A percentile compares a stretch with the other conserved stretches of the same genome.
Conservation (phyloP, 495 filamentous ascomycete species). For the Aspergillus indologenus region DNA sequence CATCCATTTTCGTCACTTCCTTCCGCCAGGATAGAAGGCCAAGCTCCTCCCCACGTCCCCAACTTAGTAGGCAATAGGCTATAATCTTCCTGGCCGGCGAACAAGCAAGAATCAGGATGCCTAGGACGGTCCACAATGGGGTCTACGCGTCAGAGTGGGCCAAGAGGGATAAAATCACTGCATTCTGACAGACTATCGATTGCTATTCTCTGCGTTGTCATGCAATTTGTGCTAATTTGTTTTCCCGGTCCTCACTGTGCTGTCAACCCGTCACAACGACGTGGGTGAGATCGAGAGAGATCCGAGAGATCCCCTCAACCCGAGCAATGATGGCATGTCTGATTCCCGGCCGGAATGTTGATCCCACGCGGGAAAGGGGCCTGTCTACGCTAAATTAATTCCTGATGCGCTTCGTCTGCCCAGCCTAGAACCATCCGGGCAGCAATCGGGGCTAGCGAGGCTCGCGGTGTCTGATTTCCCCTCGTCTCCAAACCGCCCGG, state of each 20-base stretch:
- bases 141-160: slow-evolving; percentile 7
- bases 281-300: background rate
- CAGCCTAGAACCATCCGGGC: background rate
- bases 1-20: too few relatives aligned
- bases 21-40: background rate
- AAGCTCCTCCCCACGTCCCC: background rate
- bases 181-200: background rate
- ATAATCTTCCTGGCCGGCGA: background rate
- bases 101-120: slow-evolving; percentile 1
- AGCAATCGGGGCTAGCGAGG: background rate
- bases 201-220: slow-evolving; percentile 4
- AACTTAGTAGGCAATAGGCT: background rate
- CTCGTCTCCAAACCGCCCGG: slow-evolving; percentile 1
- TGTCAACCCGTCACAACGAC: background rate
- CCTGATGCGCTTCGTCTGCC: background rate
- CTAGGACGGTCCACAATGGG: background rate
- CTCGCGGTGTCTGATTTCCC: background rate
- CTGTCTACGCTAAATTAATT: background rate
- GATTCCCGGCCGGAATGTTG: background rate
- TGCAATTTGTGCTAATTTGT: background rate
- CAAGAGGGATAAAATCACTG: background rate
- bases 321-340: background rate
- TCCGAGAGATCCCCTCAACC: background rate
- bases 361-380: background rate
- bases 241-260: slow-evolving; percentile 1